Evolutionary conservation across 805 yeast species (phyloP), one percentile per base, ranked within the genome.

Genomic region (Yamadazyma laniorum): DNA sequence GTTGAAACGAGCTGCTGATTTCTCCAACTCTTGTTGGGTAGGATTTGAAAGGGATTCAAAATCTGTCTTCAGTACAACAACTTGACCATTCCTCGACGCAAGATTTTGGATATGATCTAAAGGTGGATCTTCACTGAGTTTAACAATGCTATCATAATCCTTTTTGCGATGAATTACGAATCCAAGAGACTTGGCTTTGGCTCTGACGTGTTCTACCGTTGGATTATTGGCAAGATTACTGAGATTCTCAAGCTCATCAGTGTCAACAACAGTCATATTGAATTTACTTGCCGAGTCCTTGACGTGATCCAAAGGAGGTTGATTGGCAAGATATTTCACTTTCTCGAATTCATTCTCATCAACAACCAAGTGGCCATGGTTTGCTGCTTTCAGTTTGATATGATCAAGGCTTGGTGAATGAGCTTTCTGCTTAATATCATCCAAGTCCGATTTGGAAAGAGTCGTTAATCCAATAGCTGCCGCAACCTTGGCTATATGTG

Each of bases 341-440:
- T 28, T 18, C 5, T 42, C 37, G 13, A 40, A 39, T 5, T 49
- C 53, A 2, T 38, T 30, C 1, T 25, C 26, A 15, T 39, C 34
- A 1, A 55, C 29, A 1, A 50, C 33, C 1, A 18, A 42, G 32
- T 42, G 43, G 12, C 51, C 52, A 25, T 44, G 33, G n/a, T 32
- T 14, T 2, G n/a, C 23, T 1, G 56, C 56, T 15, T 46, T 40
- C n/a, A 34, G 23, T 7, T 35, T 31, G 8, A 59, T 16, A 17
- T 57, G 56, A 3, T 53, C 55, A 21, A 50, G 5, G 3, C n/a
- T 15, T n/a, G 44, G 45, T 4, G 17, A 11, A 6, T 25, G n/a
- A 13, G 30, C 36, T 9, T 15, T 19, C 19, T 26, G 22, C 21
- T 37, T 25, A 5, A 44, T 26, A 4, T 36, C 28, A 6, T 9